Evolutionary conservation across 192 early-diverging fungal species (phyloP), one percentile per base, ranked within the genome.

Genomic region (Backusella macrospora): DNA sequence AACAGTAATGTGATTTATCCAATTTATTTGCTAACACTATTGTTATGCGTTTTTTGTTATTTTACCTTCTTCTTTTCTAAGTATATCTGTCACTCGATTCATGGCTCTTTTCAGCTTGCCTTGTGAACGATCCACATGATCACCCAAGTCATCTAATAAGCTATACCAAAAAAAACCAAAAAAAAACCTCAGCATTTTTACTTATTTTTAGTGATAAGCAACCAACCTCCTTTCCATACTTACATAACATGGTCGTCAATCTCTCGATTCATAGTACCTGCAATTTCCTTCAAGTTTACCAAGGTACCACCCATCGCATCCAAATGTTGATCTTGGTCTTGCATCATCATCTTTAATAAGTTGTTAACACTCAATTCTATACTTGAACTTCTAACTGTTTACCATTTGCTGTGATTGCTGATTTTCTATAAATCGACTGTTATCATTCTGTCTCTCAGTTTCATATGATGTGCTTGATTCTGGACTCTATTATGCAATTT

Each of bases 291-390:
- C 67, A 89, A 78, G 64, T 89, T 87, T 10, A 80, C 64, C 2
- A 87, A 73, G 16, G 88, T 89, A 55, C 82, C 82, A 75, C 82
- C 80, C 18, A 89, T 83, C n/a, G 75, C 70, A 42, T 89, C 86
- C 70, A 89, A 45, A 59, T 89, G 88, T 8, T 81, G 76, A 65
- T 89, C 88, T 70, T 89, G 88, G 44, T 89, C 86, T 72, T 84
- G 78, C 71, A 89, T 78, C 45, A 89, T 59, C 38, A 87, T 78
- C 86, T 89, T 67, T 14, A 21, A 18, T 63, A 9, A 55, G 43
- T 65, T 43, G 5, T 67, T 18, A 42, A 44, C 48, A 44, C 48
- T 16, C 23, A 40, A 55, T 0, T 49, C 7, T 48, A 40, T 10
- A 40, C 13, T 23, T 29, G 45, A 8, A 16, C 15, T 45, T 47